Base-by-base conservation (phyloP, 2,329 filamentous ascomycete species). In the Paecilomyces variotii region DNA sequence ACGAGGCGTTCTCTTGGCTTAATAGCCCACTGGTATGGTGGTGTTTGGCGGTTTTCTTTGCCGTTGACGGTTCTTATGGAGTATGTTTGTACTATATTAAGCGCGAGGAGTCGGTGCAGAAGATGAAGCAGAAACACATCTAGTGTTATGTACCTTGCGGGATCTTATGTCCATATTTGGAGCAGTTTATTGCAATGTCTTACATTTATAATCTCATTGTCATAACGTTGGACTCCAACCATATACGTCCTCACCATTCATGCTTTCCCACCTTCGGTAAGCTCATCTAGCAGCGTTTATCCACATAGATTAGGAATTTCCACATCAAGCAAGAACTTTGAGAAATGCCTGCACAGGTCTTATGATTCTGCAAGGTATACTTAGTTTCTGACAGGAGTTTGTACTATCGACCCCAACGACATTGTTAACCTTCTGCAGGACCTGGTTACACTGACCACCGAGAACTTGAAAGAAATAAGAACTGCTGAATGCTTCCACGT, bases 371-470 rank as follows among this genome's bases (percentile, higher is more conserved):
- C 28, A 78, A 68, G 24, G 70, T 64, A 53, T 68, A 65, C 66
- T 75, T 77, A 24, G 78, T 73, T 61, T 68, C 69, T 49, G 66
- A 54, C 61, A 73, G 74, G 30, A 77, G 60, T 54, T 59, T 67
- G 7, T 67, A 0, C 63, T 70, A 61, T 79, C 73, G 57, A 79
- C 70, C 26, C 68, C 65, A 34, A 74, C 64, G 1, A 78, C 68
- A 64, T 73, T 77, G n/a, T 75, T 75, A 26, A 79, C 72, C 56
- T 72, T 68, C n/a, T 64, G 60, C 11, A 70, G 57, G 2, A 67
- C 63, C 28, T 76, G 58, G 39, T 45, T 45, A 45, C 39, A 24
- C 39, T 0, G 24, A 9, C 19, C 6, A 7, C 6, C 5, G 14
- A 7, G n/a, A 45, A 45, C 5, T 19, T 14, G 35, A 14, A 45